Conservation (phyloP, 129 eudicot genomes). For the Saposhnikovia divaricata region DNA sequence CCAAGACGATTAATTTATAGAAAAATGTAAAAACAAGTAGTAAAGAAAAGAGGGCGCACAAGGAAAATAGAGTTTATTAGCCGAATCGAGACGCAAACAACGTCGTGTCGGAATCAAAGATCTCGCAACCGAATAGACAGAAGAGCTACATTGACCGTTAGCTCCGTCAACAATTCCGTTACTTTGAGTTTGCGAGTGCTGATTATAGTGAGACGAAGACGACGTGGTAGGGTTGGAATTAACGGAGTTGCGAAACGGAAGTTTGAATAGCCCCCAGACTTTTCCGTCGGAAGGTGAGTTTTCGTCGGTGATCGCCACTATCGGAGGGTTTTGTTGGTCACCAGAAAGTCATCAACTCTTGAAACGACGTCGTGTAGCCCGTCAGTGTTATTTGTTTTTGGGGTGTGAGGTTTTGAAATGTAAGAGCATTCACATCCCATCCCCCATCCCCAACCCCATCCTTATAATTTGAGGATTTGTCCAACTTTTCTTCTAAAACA, state of each 20-base stretch:
- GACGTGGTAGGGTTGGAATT: slow-evolving; percentile 25
- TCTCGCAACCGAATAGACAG: slow-evolving; percentile 80
- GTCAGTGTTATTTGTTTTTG: too few species aligned
- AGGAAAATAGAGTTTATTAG: slow-evolving; percentile 72
- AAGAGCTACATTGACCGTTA: slow-evolving; percentile 20
- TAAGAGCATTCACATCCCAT: too few species aligned
- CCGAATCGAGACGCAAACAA: slow-evolving; percentile 76
- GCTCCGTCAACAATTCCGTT: slow-evolving; percentile 27
- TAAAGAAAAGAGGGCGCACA: slow-evolving; percentile 26
- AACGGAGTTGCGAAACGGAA: slow-evolving; percentile 46
- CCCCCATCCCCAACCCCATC: too few species aligned
- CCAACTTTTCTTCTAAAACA: too few species aligned
- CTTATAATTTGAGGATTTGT: too few species aligned
- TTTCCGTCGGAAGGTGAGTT: slow-evolving; percentile 46
- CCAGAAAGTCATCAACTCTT: not conserved
- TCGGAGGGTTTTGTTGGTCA: not conserved
- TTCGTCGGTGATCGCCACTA: slow-evolving; percentile 56
- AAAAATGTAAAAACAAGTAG: not conserved
- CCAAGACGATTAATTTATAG: too few species aligned
- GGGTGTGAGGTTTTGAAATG: not conserved
- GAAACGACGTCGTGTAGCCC: slow-evolving; percentile 1
- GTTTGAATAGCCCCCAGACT: slow-evolving; percentile 71
- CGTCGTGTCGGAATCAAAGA: slow-evolving; percentile 81
- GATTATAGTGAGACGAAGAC: slow-evolving; percentile 25
- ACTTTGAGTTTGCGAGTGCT: slow-evolving; percentile 13